These are phyloP conservation scores for Aspergillus sp. DNA, from an alignment of 2,329 filamentous ascomycete species.

Conservation along the genomic window DNA sequence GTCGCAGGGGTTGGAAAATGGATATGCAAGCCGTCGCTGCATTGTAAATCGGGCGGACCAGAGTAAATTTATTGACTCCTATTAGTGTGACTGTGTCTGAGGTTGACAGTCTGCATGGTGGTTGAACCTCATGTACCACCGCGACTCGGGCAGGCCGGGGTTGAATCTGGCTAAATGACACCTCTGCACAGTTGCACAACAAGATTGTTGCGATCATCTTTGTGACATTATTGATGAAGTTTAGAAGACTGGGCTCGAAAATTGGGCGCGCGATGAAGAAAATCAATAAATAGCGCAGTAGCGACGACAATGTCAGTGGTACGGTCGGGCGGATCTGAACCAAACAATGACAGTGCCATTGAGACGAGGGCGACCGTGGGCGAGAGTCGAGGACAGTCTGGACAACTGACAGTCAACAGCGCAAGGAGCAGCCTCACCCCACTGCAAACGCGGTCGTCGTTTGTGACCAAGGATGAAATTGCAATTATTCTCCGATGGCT, in stretches of 20 bases:
- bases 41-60: not conserved
- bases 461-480: too few species aligned
- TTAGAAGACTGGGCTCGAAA: too few species aligned
- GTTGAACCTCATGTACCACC: not conserved
- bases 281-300: too few species aligned
- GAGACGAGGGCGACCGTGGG: conserved; percentile 2
- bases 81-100: too few species aligned
- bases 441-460: too few species aligned
- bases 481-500: too few species aligned
- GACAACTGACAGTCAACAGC: too few species aligned
- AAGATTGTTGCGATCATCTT: not conserved
- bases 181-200: not conserved
- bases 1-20: not conserved
- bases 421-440: too few species aligned
- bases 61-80: not conserved
- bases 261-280: too few species aligned
- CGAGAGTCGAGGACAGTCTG: too few species aligned
- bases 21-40: not conserved
- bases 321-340: conserved; percentile 1
- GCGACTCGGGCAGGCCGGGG: not conserved
- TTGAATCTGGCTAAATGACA: not conserved
- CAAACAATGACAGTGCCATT: not conserved
- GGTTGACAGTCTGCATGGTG: not conserved
- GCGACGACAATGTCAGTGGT: not conserved
- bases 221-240: too few species aligned